Conservation (phyloP, 2,329 filamentous ascomycete species). For the Pyrenochaeta sp. region DNA sequence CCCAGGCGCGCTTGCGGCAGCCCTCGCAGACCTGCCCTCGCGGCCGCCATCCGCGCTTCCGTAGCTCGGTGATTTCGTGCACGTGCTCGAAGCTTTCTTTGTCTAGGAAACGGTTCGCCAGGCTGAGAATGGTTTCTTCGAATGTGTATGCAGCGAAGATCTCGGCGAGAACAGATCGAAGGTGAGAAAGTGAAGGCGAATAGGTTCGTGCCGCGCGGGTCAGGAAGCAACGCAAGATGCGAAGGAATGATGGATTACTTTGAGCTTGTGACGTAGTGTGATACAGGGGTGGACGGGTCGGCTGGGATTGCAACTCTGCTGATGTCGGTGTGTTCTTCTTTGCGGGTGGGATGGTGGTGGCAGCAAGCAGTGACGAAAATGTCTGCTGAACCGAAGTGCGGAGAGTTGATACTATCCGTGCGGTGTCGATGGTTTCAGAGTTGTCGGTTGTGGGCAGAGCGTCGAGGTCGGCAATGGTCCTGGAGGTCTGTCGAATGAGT, state of each 20-base stretch:
- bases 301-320: slow-evolving; percentile 24
- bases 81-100: slow-evolving; percentile 89
- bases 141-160: slow-evolving; percentile 97
- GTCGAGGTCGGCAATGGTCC: slow-evolving; percentile 56
- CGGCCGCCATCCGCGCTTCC: slow-evolving; percentile 89
- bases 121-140: slow-evolving; percentile 84
- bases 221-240: slow-evolving; percentile 87
- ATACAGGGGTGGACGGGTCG: slow-evolving; percentile 30
- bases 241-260: slow-evolving; percentile 79
- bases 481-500: slow-evolving; percentile 55
- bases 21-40: slow-evolving; percentile 86
- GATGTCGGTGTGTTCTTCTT: slow-evolving; percentile 28
- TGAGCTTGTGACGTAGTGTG: slow-evolving; percentile 37
- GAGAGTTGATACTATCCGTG: slow-evolving; percentile 71
- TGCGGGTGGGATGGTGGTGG: slow-evolving; percentile 58
- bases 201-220: slow-evolving; percentile 75
- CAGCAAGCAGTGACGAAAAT: slow-evolving; percentile 84
- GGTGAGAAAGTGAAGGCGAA: slow-evolving; percentile 85
- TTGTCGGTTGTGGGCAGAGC: slow-evolving; percentile 27
- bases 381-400: slow-evolving; percentile 85
- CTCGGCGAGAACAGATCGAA: slow-evolving; percentile 82
- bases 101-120: slow-evolving; percentile 87
- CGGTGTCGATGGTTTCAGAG: slow-evolving; percentile 57
- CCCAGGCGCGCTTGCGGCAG: slow-evolving; percentile 85
- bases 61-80: slow-evolving; percentile 72